Evolutionary conservation across 176 grass and related monocot species (phyloP).

Genomic region (Aegilops bicornis): DNA sequence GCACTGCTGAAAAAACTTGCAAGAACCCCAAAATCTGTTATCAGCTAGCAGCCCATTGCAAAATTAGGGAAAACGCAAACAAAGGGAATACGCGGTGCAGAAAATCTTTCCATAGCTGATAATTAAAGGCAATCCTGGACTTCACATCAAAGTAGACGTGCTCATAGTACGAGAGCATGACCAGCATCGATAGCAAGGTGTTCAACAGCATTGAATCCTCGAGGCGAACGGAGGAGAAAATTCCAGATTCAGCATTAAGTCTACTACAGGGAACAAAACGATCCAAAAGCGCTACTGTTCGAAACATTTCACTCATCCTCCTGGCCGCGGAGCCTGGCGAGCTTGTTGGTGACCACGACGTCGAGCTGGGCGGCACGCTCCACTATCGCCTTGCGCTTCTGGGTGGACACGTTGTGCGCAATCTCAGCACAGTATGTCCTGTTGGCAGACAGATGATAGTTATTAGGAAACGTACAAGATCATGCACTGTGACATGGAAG

Average conservation of each 20-base stretch:
- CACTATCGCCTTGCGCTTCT: conserved; percentile 70
- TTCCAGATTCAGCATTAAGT: neutral
- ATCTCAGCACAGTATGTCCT: conserved; percentile 75
- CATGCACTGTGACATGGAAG: neutral
- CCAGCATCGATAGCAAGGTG: neutral
- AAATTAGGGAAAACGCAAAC: neutral
- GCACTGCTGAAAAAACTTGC: neutral
- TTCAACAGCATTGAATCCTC: neutral
- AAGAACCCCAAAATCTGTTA: neutral
- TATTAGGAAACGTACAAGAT: neutral
- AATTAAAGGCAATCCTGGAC: neutral
- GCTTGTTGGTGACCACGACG: conserved; percentile 70
- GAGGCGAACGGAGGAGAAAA: neutral
- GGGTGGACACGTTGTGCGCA: conserved; percentile 55
- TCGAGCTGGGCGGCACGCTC: conserved; percentile 72
- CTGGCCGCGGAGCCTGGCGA: conserved; percentile 69
- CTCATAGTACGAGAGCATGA: neutral
- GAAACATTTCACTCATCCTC: conserved; percentile 56
- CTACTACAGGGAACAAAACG: neutral
- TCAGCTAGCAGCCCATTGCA: neutral
- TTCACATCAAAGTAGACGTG: conserved; percentile 5
- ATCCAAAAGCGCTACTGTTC: conserved; percentile 19
- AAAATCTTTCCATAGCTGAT: neutral
- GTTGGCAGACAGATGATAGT: neutral
- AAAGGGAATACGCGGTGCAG: neutral